Base-by-base conservation (phyloP, 768 basidiomycete genomes). In the Pisolithus albus region DNA sequence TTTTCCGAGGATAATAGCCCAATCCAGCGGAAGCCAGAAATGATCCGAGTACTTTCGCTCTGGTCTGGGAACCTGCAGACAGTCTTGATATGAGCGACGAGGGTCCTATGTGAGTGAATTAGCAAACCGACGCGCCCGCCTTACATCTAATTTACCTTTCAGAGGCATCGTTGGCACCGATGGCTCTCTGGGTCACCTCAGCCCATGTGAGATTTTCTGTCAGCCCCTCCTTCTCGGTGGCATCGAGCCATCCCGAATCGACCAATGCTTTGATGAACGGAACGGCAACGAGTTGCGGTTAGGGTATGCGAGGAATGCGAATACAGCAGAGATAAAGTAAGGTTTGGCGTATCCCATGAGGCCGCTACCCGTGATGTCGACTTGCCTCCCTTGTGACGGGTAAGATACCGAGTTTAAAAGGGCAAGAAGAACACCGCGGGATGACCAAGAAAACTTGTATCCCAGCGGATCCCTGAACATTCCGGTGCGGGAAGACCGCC, bases 381-480 rank as follows among this genome's bases (percentile, higher is more conserved):
- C 74, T 43, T 79, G 72, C 69, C 89, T 71, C 30, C 84, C 81
- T 49, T 78, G 72, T 38, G 82, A 75, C 62, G 87, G 75, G 72
- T 86, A 93, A 3, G 88, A 84, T 18, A 92, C 96, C 34, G 80
- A 75, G 75, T 98, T 98, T 60, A 93, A 81, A 47, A 97, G 81
- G 2, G 96, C 95, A 59, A 97, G 86, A 50, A 99, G 85, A 41
- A 94, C 93, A 48, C 94, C 94, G 21, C 92, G 87, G 7, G 93
- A 89, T 7, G 92, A 95, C 96, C 96, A 98, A 37, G 92, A 96
- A 75, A 99, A 97, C 69, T 97, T 97, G 83, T 97, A 99, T 10
- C 95, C 95, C 51, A 98, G 85, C 2, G 95, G 93, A 75, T 98
- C 63, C 84, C 83, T 4, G 92, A 82, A 63, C 86, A 86, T 61